Conservation (phyloP, 2,329 filamentous ascomycete species). For the Beauveria sp. region DNA sequence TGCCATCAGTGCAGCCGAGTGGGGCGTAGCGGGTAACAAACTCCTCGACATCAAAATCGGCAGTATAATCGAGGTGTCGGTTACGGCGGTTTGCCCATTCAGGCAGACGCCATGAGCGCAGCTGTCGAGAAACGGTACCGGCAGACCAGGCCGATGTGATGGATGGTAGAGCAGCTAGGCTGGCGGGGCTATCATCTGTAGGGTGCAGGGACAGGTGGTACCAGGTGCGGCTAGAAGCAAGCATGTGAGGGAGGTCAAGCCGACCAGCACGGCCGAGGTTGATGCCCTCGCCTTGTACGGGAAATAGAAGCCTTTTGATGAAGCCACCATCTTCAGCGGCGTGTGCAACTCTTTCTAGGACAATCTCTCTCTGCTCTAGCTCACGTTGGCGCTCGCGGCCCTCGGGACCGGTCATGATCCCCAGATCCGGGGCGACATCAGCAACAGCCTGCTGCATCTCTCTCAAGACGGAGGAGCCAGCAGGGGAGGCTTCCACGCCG, state of each 20-base stretch:
- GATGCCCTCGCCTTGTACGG: conserved; percentile 69
- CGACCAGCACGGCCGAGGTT: conserved; percentile 70
- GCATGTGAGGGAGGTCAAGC: conserved; percentile 65
- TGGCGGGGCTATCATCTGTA: conserved; percentile 74
- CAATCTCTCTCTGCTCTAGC: conserved; percentile 71
- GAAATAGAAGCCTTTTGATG: conserved; percentile 73
- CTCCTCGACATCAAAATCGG: conserved; percentile 91
- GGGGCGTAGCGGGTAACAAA: conserved; percentile 75
- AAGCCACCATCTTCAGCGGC: conserved; percentile 78
- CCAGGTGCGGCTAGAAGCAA: conserved; percentile 86
- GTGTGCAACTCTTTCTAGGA: conserved; percentile 80
- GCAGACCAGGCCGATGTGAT: conserved; percentile 87
- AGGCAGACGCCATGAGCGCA: conserved; percentile 85
- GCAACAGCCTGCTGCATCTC: conserved; percentile 81
- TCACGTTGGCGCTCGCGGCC: conserved; percentile 69
- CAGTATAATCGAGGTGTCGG: conserved; percentile 87
- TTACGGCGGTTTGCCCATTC: conserved; percentile 96
- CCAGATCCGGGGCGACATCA: conserved; percentile 71
- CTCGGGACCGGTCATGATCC: conserved; percentile 59
- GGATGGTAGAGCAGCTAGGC: conserved; percentile 62
- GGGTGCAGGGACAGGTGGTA: conserved; percentile 90
- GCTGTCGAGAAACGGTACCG: conserved; percentile 81
- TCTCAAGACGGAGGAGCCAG: conserved; percentile 73
- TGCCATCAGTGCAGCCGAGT: conserved; percentile 82
- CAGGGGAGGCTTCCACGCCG: conserved; percentile 66